Conservation (phyloP, 1,139 yeast species). For the Candida buenavistaensis region DNA sequence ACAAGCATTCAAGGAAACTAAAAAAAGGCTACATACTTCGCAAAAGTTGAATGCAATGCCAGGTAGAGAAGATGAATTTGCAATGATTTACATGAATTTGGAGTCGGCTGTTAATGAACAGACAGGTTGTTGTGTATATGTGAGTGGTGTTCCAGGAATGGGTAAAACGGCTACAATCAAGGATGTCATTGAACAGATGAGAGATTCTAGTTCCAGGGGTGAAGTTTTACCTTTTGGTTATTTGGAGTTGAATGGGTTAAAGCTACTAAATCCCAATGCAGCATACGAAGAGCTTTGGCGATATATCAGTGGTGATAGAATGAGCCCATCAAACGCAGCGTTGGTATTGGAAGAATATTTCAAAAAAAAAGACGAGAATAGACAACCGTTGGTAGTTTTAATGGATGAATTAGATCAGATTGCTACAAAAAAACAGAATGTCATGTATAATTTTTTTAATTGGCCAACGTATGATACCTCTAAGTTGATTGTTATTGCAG, state of each 20-base stretch:
- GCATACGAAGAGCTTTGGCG: constrained; percentile 87
- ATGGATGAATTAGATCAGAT: constrained; percentile 94
- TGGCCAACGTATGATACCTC: constrained; percentile 92
- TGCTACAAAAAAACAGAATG: constrained; percentile 80
- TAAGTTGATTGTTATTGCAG: constrained; percentile 82
- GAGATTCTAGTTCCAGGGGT: constrained; percentile 41
- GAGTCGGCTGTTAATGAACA: constrained; percentile 72
- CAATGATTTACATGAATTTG: constrained; percentile 67
- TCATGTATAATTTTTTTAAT: constrained; percentile 93
- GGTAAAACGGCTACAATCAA: constrained; percentile 95
- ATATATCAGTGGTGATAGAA: constrained; percentile 60
- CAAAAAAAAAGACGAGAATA: constrained; percentile 21
- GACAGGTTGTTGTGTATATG: constrained; percentile 82
- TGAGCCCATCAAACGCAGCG: constrained; percentile 64
- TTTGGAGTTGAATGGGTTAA: constrained; percentile 88
- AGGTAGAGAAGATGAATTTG: constrained; percentile 85
- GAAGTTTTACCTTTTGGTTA: constrained; percentile 64
- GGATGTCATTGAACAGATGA: constrained; percentile 75
- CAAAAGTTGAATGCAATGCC: constrained; percentile 69
- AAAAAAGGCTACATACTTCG: constrained; percentile 63
- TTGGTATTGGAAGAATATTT: constrained; percentile 41
- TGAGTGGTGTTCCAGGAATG: constrained; percentile 97
- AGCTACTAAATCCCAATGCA: constrained; percentile 77
- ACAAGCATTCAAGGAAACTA: constrained; percentile 52
- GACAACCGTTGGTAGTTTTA: constrained; percentile 68